Evolutionary conservation across 768 basidiomycete genomes (phyloP), one percentile per base, ranked within the genome.

Genomic region (Phlebiopsis gigantea): DNA sequence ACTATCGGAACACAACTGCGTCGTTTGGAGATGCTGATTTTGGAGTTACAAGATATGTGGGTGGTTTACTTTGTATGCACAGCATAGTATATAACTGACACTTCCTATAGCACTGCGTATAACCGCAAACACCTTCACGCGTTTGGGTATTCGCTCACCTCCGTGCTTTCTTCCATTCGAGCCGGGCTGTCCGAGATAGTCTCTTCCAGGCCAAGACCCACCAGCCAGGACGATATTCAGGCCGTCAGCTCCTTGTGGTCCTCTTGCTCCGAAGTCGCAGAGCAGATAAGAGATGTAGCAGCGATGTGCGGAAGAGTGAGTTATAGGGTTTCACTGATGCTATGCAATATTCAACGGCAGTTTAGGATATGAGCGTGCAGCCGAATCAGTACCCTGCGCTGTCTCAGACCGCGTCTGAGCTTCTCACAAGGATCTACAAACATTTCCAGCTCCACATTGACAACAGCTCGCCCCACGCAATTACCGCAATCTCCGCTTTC

Each of bases 1-100:
- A 77, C 73, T 6, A 83, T 93, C 47, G 90, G 90, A 6, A 82
- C 82, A 0, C 67, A 84, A 2, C 65, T 88, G 39, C 81, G 89
- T 45, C 79, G 90, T 21, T 64, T 92, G 6, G 89, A 93, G 51
- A 68, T 70, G 2, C 65, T 88, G 3, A 61, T 84, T 3, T 67
- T 69, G 15, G 60, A 62, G 7, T 65, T 87, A n/a, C 77, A 81
- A 21, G 1, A 25, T 17, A 29, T 10, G 47, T 48, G 21, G 17
- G 47, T 21, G 26, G 28, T 14, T n/a, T 2, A 26, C 46, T 17
- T 47, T 6, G 12, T 30, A 29, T 28, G 9, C 15, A n/a, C 21
- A 15, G 10, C 17, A 17, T 14, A 4, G 28, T 19, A 29, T 48
- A n/a, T 29, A 7, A 21, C 9, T 5, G 8, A 41, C 24, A 26